Percentiles rank a stretch among this genome's conserved stretches.
These are phyloP conservation scores for Sphaerulina populicola DNA, from an alignment of 2,329 filamentous ascomycete species.

Conservation along the genomic window DNA sequence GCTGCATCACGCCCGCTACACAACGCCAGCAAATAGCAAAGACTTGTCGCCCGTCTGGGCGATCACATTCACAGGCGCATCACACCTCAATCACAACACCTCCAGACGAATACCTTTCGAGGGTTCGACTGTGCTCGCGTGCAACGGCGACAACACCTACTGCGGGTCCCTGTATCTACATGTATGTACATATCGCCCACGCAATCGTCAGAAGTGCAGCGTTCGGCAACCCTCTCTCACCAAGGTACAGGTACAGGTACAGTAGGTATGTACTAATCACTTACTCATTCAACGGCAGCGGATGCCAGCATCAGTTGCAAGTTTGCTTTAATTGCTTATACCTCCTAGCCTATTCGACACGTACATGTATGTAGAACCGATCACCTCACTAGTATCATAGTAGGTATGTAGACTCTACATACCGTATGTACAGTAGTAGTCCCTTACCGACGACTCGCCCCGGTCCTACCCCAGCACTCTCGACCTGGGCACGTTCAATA, in stretches of 20 bases:
- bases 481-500: not conserved
- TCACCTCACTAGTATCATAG: not conserved
- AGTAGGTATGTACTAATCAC: no score
- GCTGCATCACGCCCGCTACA: slow-evolving; percentile 5
- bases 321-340: not conserved
- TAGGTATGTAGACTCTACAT: not conserved
- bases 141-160: not conserved
- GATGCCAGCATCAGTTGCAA: not conserved
- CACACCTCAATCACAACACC: not conserved
- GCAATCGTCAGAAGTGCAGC: slow-evolving; percentile 1
- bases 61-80: not conserved
- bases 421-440: no score
- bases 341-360: no score
- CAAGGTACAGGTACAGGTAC: no score
- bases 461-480: not conserved
- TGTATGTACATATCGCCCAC: no score
- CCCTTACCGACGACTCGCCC: not conserved
- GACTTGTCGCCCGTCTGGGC: not conserved
- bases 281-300: not conserved
- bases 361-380: not conserved
- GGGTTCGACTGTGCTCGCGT: not conserved
- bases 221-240: not conserved
- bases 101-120: not conserved
- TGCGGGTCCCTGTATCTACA: not conserved
- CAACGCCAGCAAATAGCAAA: slow-evolving; percentile 3